Conservation (phyloP, 2,329 filamentous ascomycete genomes). For the Xenoacremonium recifei region DNA sequence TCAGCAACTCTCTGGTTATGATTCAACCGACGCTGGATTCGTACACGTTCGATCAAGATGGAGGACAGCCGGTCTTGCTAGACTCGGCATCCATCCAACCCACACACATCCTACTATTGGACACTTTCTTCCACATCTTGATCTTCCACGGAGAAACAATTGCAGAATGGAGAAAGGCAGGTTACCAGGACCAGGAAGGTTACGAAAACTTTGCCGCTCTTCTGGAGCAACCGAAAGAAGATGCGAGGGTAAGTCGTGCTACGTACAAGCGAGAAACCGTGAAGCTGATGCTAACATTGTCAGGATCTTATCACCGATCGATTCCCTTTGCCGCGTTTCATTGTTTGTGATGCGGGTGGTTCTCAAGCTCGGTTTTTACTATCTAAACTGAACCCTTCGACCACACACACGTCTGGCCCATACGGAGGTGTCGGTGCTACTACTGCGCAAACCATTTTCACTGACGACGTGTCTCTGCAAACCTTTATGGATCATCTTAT, state of each 20-base stretch:
- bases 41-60: constrained; percentile 95
- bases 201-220: constrained; percentile 93
- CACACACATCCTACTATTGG: constrained; percentile 87
- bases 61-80: constrained; percentile 86
- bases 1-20: constrained; percentile 96
- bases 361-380: constrained; percentile 96
- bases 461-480: constrained; percentile 94
- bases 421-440: constrained; percentile 85
- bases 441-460: constrained; percentile 97
- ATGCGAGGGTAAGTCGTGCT: constrained; percentile 85
- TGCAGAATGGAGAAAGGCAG: constrained; percentile 96
- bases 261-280: background rate
- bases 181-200: constrained; percentile 96
- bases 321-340: constrained; percentile 97
- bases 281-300: constrained; percentile 20
- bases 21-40: constrained; percentile 97
- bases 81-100: constrained; percentile 96
- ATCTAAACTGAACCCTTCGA: constrained; percentile 95
- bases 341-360: constrained; percentile 96
- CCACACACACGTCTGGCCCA: constrained; percentile 88
- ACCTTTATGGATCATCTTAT: constrained; percentile 99
- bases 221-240: constrained; percentile 91
- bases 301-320: constrained; percentile 95
- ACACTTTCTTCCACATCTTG: constrained; percentile 99
- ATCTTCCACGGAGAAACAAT: constrained; percentile 99